Conservation (phyloP, 306 rosid genomes). For the Sicyos baderoa region DNA sequence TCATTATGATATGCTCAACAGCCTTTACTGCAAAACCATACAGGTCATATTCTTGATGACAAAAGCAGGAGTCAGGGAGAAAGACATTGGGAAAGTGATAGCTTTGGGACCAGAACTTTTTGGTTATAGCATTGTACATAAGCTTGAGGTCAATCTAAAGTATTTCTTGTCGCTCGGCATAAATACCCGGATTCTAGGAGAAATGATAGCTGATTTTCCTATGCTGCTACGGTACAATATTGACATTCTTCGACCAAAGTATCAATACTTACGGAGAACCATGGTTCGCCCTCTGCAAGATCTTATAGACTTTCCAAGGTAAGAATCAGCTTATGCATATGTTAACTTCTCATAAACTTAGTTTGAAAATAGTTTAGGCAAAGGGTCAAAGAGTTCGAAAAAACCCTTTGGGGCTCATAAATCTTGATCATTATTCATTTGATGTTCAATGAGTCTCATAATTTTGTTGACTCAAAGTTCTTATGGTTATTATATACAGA, state of each 20-base stretch:
- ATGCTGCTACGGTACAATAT: constrained; percentile 69
- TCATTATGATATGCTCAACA: constrained; percentile 8
- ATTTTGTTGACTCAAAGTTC: constrained; percentile 6
- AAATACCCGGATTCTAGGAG: constrained; percentile 48
- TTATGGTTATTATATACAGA: constrained; percentile 29
- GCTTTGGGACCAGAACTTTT: constrained; percentile 89
- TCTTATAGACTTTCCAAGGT: constrained; percentile 88
- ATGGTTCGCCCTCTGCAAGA: constrained; percentile 79
- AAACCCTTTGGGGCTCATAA: neutral
- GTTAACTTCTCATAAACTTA: neutral
- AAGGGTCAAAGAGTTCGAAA: too few relatives aligned
- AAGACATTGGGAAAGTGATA: constrained; percentile 61
- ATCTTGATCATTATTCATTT: neutral
- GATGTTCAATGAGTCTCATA: neutral
- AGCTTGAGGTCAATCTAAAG: constrained; percentile 70
- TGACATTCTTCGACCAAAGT: constrained; percentile 78
- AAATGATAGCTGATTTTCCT: constrained; percentile 85
- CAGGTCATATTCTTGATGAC: constrained; percentile 91
- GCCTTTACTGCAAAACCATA: constrained; percentile 9
- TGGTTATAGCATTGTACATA: constrained; percentile 68
- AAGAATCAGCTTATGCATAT: constrained; percentile 9
- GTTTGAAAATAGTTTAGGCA: neutral
- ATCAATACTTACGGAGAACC: constrained; percentile 60
- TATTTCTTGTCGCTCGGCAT: constrained; percentile 82
- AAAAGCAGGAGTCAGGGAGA: constrained; percentile 65